These are phyloP conservation scores for Russula olivacea DNA, from an alignment of 768 basidiomycete genomes.

Conservation along the genomic window DNA sequence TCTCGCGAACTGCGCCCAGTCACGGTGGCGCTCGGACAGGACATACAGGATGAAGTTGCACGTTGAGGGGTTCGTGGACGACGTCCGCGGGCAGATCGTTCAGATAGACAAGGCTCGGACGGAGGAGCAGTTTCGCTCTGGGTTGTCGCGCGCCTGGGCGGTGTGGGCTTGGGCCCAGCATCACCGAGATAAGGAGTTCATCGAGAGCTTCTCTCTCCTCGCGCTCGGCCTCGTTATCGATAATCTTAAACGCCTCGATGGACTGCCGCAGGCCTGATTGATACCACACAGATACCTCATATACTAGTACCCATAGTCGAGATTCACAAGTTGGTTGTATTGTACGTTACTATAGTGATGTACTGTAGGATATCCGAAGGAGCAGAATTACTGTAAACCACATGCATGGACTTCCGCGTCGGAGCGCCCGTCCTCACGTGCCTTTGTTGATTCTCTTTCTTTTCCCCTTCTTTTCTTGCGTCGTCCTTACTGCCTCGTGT, in stretches of 20 bases:
- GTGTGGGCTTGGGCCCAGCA: slow-evolving; percentile 56
- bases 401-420: no score
- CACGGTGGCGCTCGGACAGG: slow-evolving; percentile 52
- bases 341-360: background rate
- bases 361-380: background rate
- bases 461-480: no score
- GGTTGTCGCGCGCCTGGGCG: slow-evolving; percentile 52
- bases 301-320: background rate
- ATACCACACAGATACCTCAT: background rate
- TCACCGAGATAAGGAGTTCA: slow-evolving; percentile 30
- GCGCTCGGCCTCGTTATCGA: slow-evolving; percentile 37
- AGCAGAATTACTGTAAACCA: no score
- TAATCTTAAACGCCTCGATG: slow-evolving; percentile 1
- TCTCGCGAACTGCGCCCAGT: slow-evolving; percentile 59
- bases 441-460: no score
- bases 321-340: background rate
- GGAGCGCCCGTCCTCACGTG: no score
- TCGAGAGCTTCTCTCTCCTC: slow-evolving; percentile 62
- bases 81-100: slow-evolving; percentile 39
- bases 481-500: no score
- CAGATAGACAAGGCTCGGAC: background rate
- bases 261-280: background rate
- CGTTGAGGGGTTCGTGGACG: slow-evolving; percentile 44
- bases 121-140: slow-evolving; percentile 29
- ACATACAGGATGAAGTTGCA: slow-evolving; percentile 60